Base-by-base conservation (phyloP, 192 early-diverging fungal species). In the Radiomyces spectabilis region DNA sequence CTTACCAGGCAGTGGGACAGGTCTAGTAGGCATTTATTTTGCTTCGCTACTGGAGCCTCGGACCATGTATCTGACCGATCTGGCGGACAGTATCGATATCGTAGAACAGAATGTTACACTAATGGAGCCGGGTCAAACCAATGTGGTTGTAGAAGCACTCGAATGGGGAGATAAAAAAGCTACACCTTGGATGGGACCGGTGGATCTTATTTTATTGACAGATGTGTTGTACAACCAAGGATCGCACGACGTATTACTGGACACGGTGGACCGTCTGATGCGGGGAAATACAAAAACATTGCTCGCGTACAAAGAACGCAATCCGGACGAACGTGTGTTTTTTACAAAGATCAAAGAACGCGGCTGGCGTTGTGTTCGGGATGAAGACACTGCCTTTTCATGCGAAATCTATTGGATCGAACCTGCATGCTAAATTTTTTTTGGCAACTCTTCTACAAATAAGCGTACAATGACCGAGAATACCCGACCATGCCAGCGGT, bases 161-260 rank as follows among this genome's bases (percentile, higher is more conserved):
- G 39, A 42, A 24, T 65, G 63, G 63, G 45, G 52, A 8, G 44
- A 51, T 21, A 13, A 19, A 19, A 30, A 47, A 22, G 1, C 31
- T 3, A 13, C 37, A 18, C 4, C 16, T 26, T 19, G 15, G 16
- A 43, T 43, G 25, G 32, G 10, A 22, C n/a, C 7, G 41, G 41
- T 59, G 22, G 55, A 65, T 32, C 16, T 58, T 22, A 47, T 65
- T 15, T 43, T 65, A 29, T 48, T 65, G 34, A 59, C 56, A 6
- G 63, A 65, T 50, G 63, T 65, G 10, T 37, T 65, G 3, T 65
- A 65, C 30, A 65, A 65, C 15, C 63, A 65, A 49, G 50, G 33
- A 15, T 59, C 51, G 12, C 63, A 65, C 24, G 63, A 65, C 37
- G 51, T 58, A 30, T 21, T 65, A 29, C 24, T 65, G 18, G 63